phyloP scores from a whole-genome alignment of 1,284 basidiomycete genomes.

The Fomitopsis betulina region DNA sequence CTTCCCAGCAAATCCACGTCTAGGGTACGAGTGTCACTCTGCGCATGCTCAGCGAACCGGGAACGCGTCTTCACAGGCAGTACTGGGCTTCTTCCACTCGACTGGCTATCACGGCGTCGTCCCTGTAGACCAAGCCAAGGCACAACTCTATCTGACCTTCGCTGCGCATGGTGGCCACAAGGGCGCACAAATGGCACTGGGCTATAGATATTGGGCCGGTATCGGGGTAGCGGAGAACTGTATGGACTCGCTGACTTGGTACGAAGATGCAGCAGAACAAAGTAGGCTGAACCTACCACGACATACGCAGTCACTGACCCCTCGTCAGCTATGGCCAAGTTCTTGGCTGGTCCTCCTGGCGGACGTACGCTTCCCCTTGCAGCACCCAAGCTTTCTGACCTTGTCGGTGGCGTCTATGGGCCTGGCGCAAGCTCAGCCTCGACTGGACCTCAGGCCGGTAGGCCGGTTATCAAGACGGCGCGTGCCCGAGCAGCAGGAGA shows the following conservation, averaged over 20 bases:
- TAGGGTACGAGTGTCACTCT: constrained; percentile 57
- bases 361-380: constrained; percentile 84
- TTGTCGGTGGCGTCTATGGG: constrained; percentile 89
- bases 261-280: constrained; percentile 82
- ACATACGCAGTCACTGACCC: constrained; percentile 1
- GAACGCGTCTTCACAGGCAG: constrained; percentile 80
- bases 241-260: constrained; percentile 78
- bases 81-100: constrained; percentile 83
- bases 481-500: constrained; percentile 80
- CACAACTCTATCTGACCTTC: constrained; percentile 91
- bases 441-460: constrained; percentile 67
- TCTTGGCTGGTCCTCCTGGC: constrained; percentile 84
- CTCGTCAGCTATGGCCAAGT: constrained; percentile 62
- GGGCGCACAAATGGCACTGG: constrained; percentile 89
- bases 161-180: constrained; percentile 84
- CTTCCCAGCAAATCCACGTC: constrained; percentile 53
- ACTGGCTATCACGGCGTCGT: constrained; percentile 77
- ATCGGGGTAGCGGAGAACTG: constrained; percentile 90
- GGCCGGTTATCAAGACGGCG: constrained; percentile 82
- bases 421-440: constrained; percentile 90
- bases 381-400: constrained; percentile 83
- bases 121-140: constrained; percentile 66
- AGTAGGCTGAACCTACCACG: constrained; percentile 37
- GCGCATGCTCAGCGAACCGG: constrained; percentile 64
- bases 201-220: constrained; percentile 93